Conservation (phyloP, 2,329 filamentous ascomycete genomes). For the Plectosphaerella plurivora region DNA sequence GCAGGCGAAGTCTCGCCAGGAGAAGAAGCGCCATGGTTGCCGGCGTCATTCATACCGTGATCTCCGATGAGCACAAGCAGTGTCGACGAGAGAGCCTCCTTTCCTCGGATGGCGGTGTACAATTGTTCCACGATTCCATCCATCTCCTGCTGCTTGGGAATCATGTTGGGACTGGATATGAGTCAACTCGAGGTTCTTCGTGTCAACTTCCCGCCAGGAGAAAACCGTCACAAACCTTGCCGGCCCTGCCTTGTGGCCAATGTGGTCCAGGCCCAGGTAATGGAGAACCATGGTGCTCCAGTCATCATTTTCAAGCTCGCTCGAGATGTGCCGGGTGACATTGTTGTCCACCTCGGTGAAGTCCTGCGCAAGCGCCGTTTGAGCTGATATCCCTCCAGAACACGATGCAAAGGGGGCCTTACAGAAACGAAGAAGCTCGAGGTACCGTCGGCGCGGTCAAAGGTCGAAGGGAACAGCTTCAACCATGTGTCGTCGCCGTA, state of each 20-base stretch:
- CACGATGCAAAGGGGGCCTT: constrained; percentile 34
- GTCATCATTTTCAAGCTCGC: constrained; percentile 70
- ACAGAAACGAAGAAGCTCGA: constrained; percentile 98
- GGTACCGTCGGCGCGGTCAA: constrained; percentile 84
- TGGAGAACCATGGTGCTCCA: constrained; percentile 95
- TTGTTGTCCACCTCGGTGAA: constrained; percentile 98
- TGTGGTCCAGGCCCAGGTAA: constrained; percentile 93
- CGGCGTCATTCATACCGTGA: constrained; percentile 99
- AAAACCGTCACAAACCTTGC: constrained; percentile 50
- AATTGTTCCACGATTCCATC: constrained; percentile 74
- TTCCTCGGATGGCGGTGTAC: constrained; percentile 67
- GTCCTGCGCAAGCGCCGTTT: constrained; percentile 53
- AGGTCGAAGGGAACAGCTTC: constrained; percentile 88
- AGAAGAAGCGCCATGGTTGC: constrained; percentile 93
- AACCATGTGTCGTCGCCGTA: constrained; percentile 98
- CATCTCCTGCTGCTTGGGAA: constrained; percentile 92
- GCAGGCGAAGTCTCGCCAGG: constrained; percentile 92
- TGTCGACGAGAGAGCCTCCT: constrained; percentile 69
- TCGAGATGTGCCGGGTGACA: constrained; percentile 82
- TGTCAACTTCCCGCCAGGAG: constrained; percentile 9
- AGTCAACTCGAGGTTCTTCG: neutral
- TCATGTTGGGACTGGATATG: constrained; percentile 72
- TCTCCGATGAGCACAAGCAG: constrained; percentile 86
- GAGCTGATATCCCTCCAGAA: constrained; percentile 16
- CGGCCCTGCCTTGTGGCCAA: constrained; percentile 93